Base-by-base conservation (phyloP, 1,284 basidiomycete species). In the Cryptococcus sp. region DNA sequence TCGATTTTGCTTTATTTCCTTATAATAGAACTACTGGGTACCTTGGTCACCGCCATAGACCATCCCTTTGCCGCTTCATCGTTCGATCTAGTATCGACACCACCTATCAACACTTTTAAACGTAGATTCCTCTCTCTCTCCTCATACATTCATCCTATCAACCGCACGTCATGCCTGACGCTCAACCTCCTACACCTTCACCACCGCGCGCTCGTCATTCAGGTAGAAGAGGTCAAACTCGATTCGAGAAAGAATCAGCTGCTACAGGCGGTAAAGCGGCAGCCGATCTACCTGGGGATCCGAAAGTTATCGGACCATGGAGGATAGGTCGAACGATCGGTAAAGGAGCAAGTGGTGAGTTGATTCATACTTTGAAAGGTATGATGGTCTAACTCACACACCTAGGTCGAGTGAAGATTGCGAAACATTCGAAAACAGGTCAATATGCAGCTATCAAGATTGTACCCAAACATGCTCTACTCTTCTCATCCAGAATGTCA, bases 381-480 rank as follows among this genome's bases (percentile, higher is more conserved):
- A 23, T 11, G 23, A 15, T 1, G 13, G 34, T 34, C 31, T 11
- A 2, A 45, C 33, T 36, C 35, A 31, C 33, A 35, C 46, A 14
- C 30, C 5, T 54, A 93, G 92, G 92, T 52, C 87, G 89, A 47
- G 94, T 98, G 38, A 86, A 89, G 62, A 86, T 97, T 56, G 92
- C 91, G 4, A 82, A 90, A 53, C 90, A 98, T 75, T 83, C 85
- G 30, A 85, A 84, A 69, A 93, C 90, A 0, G 88, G 88, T 4
- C 85, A 93, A 76, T 86, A 87, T 68, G 92, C 94, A 33, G 95
- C 94, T 4, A 85, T 98, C 71, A 98, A 98, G 80, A 97, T 98
- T 61, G 87, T 97, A 37, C 88, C 90, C 32, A 95, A 94, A 76
- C 83, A 83, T 58, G 84, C 90, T 58, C 76, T 86, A 52, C 78